Evolutionary conservation across 306 rosid species (phyloP), one percentile per base, ranked within the genome.

Genomic region (Trifolium pratense): DNA sequence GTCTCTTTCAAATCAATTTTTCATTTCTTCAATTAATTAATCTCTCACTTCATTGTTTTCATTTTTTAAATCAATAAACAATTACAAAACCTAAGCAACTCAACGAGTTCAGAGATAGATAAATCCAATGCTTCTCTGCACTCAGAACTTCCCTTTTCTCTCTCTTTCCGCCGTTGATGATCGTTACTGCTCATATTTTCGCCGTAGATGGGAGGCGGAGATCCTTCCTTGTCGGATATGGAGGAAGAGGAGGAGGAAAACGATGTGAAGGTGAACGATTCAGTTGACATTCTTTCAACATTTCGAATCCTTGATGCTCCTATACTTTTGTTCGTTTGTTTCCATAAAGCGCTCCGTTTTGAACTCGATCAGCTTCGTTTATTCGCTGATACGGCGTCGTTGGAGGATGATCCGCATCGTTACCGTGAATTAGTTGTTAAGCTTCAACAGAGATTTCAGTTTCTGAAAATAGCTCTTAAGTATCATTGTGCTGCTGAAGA

Each of bases 401-500:
- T 79, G 49, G 87, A 85, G 76, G 68, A 73, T 31, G 83, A 68
- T 0, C 59, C 36, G 0, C 52, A 43, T 0, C 68, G 43, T 48
- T 66, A 61, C 63, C 69, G 63, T 1, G 83, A 84, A 42, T 39
- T 83, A 0, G 18, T 87, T 11, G 32, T 85, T 32, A 84, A 78
- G 79, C 84, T 94, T 76, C 82, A 68, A 6, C 80, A 80, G 1
- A 72, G 97, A 70, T 87, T 94, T 56, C 84, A 88, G 77, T 90
- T 91, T 81, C 83, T 94, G 34, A 86, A 87, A 72, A 76, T 94
- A 58, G 93, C 80, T 78, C 76, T 65, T 7, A 73, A 87, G 79
- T 90, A 88, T 77, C 99, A 91, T 75, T 84, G 90, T 21, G 87
- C 86, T 40, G 89, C 95, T 0, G 98, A 94, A 76, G 97, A 94